These are phyloP conservation scores for Thalassiosira pacifica DNA, from an alignment of 352 stramenopile species.

Conservation along the genomic window DNA sequence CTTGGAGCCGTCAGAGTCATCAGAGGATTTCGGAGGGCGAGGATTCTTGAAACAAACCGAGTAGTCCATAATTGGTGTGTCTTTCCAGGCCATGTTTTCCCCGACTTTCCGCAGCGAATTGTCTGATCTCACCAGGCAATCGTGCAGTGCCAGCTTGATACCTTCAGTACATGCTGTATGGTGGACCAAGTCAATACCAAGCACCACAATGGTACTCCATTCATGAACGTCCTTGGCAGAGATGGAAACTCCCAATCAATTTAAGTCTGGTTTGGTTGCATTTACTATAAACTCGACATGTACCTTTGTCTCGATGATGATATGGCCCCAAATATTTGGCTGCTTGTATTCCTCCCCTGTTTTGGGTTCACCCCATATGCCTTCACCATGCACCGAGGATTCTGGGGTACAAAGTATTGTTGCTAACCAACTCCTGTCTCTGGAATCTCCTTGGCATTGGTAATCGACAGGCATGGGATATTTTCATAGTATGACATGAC, in stretches of 20 bases:
- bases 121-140: not conserved
- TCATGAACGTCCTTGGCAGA: not conserved
- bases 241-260: not conserved
- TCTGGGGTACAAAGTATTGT: not conserved
- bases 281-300: not conserved
- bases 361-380: not conserved
- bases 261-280: not conserved
- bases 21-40: not conserved
- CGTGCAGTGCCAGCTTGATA: not conserved
- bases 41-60: not conserved
- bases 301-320: not conserved
- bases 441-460: not conserved
- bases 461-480: not conserved
- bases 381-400: not conserved
- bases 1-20: not conserved
- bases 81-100: not conserved
- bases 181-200: not conserved
- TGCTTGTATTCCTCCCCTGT: not conserved
- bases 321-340: not conserved
- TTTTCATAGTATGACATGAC: not conserved
- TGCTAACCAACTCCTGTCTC: not conserved
- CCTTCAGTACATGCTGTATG: not conserved
- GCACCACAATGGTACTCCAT: not conserved
- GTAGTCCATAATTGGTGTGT: not conserved
- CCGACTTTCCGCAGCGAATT: not conserved